phyloP scores from a whole-genome alignment of 352 stramenopile species.

The Aphanomyces stellatus region DNA sequence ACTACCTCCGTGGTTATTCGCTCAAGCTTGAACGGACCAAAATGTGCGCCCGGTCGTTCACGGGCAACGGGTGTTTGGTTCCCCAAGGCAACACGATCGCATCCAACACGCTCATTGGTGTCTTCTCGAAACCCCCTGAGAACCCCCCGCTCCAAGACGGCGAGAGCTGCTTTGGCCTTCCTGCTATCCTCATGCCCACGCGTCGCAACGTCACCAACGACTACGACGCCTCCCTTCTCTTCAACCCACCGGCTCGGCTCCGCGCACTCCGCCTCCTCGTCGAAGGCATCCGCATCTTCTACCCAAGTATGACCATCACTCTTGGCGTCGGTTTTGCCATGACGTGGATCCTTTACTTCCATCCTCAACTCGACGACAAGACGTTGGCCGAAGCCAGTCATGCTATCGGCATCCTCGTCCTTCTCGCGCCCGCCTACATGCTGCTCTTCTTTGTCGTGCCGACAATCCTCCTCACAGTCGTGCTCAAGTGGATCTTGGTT shows the following conservation, averaged over 20 bases:
- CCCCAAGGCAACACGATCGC: not conserved
- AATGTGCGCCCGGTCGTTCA: not conserved
- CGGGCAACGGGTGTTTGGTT: not conserved
- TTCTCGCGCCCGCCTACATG: not conserved
- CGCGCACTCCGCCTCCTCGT: not conserved
- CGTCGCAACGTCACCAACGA: not conserved
- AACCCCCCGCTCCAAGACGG: not conserved
- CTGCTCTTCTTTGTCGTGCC: not conserved
- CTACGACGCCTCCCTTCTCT: not conserved
- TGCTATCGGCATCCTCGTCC: not conserved
- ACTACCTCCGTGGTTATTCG: not conserved
- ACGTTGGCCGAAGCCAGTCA: not conserved
- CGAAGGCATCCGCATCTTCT: not conserved
- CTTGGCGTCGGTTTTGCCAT: not conserved
- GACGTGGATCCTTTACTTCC: not conserved
- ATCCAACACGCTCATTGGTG: not conserved
- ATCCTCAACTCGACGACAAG: not conserved
- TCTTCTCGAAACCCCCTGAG: not conserved
- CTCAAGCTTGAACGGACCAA: not conserved
- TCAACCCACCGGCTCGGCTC: not conserved
- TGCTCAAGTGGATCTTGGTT: not conserved
- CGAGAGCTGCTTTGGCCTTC: conserved; percentile 3
- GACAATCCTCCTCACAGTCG: not conserved
- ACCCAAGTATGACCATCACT: not conserved
- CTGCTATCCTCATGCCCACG: not conserved